Percentiles rank a stretch among this genome's conserved stretches.
Evolutionary conservation across 164 flowering plant genomes (phyloP).

Genomic region (Vitis amurensis): DNA sequence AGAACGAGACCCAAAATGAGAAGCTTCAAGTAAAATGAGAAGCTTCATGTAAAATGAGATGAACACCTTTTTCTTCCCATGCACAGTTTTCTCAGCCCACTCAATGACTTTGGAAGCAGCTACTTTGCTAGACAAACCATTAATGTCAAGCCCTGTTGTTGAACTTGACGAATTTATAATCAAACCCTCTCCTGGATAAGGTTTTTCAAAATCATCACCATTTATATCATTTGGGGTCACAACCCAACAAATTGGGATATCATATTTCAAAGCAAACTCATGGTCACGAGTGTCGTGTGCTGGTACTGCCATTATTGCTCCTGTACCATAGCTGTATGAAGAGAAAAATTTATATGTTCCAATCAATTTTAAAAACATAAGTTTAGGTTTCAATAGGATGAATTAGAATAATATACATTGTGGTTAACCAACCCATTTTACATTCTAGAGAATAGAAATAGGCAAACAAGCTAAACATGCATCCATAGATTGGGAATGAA

Average conservation of each 20-base stretch:
- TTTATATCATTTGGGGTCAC: constrained; percentile 54
- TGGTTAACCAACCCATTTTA: neutral
- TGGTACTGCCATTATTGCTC: constrained; percentile 99
- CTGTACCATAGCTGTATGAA: constrained; percentile 89
- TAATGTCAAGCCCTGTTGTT: constrained; percentile 61
- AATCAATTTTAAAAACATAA: neutral
- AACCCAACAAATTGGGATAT: constrained; percentile 67
- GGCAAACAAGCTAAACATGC: neutral
- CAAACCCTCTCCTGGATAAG: constrained; percentile 76
- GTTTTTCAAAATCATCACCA: constrained; percentile 31
- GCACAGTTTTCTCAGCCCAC: constrained; percentile 79
- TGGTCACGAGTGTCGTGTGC: constrained; percentile 92
- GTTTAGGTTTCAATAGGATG: neutral
- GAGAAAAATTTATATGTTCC: neutral
- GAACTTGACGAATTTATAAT: constrained; percentile 70
- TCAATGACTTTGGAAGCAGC: constrained; percentile 71
- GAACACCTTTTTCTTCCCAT: constrained; percentile 82
- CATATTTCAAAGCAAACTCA: constrained; percentile 84
- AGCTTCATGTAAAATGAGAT: constrained; percentile 1
- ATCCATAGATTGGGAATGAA: neutral
- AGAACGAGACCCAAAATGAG: neutral
- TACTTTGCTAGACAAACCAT: constrained; percentile 67
- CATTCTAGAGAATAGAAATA: neutral
- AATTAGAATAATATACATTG: neutral
- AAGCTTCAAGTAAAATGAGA: constrained; percentile 4